Base-by-base conservation (phyloP, 805 yeast species). In the Starmerella davenportii region DNA sequence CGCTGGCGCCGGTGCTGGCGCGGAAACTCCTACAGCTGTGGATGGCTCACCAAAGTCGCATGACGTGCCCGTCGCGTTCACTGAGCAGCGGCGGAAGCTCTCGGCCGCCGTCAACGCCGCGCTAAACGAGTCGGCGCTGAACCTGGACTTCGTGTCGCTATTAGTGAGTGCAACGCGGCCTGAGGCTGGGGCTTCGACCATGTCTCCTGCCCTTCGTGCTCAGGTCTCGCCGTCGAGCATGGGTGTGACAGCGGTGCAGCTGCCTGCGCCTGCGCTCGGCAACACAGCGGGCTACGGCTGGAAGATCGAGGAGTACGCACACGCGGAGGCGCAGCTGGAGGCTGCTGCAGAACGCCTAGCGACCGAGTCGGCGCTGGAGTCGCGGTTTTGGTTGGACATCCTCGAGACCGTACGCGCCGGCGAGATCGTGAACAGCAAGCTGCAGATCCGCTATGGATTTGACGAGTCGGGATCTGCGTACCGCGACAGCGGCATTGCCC, bases 391-490 rank as follows among this genome's bases (percentile, higher is more conserved):
- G 90, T 61, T 64, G 37, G 68, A 66, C 40, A 54, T 68, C 36
- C 43, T 59, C 17, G 56, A 58, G 5, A 58, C 67, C 3, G 68
- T 57, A 7, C 21, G 29, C 4, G 13, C 25, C 17, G 68, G 66
- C 40, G 93, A 80, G 51, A 72, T 74, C 1, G 55, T 85, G 11
- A 74, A 76, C 51, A 79, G 78, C 47, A 65, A 55, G 8, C 61
- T 85, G 32, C 92, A 87, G 3, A 77, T 87, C 28, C 81, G 79
- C 50, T 90, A 79, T 52, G 96, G 96, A 0, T 87, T 71, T 59
- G 85, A 78, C 15, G 95, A 85, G 56, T 74, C 93, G 0, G 98
- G 96, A 0, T 79, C 93, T 1, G 69, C 64, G 17, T 81, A 72
- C 50, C 62, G 60, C 41, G 85, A 80, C 48, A 67, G 69, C 45